phyloP scores from a whole-genome alignment of 441 rosid genomes.

The Euphorbia schlechtendalii region DNA sequence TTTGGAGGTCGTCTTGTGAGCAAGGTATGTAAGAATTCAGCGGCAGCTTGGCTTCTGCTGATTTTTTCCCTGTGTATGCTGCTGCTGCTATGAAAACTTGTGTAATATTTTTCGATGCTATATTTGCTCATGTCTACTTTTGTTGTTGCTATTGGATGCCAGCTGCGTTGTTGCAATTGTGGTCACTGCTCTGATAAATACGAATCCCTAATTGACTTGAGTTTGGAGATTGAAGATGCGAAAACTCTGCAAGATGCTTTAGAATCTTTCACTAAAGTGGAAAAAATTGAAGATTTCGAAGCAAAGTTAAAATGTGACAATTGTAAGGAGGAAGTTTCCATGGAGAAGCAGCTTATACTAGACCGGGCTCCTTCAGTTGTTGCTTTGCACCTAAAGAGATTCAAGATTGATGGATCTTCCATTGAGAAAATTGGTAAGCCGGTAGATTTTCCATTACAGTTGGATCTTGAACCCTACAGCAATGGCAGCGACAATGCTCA shows the following conservation, averaged over 20 bases:
- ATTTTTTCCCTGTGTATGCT: no score
- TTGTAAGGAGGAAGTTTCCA: constrained; percentile 54
- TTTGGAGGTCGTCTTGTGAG: constrained; percentile 75
- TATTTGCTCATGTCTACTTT: not conserved
- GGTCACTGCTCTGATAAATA: constrained; percentile 45
- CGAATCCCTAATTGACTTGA: constrained; percentile 56
- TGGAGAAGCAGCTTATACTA: constrained; percentile 71
- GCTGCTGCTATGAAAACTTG: no score
- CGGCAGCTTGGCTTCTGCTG: no score
- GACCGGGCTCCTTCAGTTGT: constrained; percentile 59
- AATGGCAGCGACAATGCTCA: constrained; percentile 24
- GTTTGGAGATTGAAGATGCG: constrained; percentile 69
- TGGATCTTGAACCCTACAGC: constrained; percentile 67
- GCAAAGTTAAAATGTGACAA: constrained; percentile 33
- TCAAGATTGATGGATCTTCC: constrained; percentile 52
- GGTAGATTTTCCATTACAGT: constrained; percentile 58
- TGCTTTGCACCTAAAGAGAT: constrained; percentile 76
- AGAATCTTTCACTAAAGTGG: constrained; percentile 66
- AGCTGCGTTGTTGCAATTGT: constrained; percentile 72
- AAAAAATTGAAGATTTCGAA: constrained; percentile 58
- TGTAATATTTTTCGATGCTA: not conserved
- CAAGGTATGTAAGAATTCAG: constrained; percentile 39
- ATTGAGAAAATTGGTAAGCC: constrained; percentile 68
- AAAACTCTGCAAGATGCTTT: constrained; percentile 46
- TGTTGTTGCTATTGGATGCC: constrained; percentile 17